A percentile compares a stretch with the other conserved stretches of the same genome.
These are phyloP conservation scores for Stylosanthes scabra DNA, from an alignment of 331 rosid genomes.

Conservation along the genomic window DNA sequence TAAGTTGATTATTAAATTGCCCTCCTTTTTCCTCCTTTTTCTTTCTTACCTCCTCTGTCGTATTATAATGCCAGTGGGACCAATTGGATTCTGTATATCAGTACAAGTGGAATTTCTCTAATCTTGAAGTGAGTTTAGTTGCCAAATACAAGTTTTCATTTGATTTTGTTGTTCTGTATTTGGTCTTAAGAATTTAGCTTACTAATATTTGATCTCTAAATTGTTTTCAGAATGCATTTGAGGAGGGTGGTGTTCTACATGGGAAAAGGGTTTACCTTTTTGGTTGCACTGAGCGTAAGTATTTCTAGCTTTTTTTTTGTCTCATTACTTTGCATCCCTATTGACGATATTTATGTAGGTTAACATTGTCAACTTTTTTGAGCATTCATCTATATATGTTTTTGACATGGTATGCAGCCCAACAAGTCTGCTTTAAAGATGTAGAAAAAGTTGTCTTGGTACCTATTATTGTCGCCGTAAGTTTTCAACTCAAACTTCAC, in stretches of 20 bases:
- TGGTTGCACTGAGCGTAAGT: slow-evolving; percentile 79
- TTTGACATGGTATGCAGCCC: slow-evolving; percentile 59
- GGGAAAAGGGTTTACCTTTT: slow-evolving; percentile 74
- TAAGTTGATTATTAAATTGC: background rate
- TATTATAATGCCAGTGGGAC: slow-evolving; percentile 63
- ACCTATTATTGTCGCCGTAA: slow-evolving; percentile 79
- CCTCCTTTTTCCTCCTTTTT: background rate
- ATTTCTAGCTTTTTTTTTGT: slow-evolving; percentile 11
- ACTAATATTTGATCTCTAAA: slow-evolving; percentile 7
- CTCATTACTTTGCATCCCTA: background rate
- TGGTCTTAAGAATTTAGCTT: slow-evolving; percentile 3
- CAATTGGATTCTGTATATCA: slow-evolving; percentile 71
- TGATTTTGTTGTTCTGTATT: slow-evolving; percentile 1
- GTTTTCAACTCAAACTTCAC: slow-evolving; percentile 36
- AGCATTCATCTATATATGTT: background rate
- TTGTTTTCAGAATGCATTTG: slow-evolving; percentile 61
- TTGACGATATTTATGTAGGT: too few relatives aligned
- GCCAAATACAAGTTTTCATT: background rate
- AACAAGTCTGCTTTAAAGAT: slow-evolving; percentile 64
- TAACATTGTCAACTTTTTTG: background rate
- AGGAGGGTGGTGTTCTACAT: slow-evolving; percentile 66
- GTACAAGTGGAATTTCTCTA: slow-evolving; percentile 82
- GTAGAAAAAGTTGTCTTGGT: slow-evolving; percentile 60
- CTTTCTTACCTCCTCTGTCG: background rate
- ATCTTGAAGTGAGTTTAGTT: slow-evolving; percentile 62